Base-by-base conservation (phyloP, 2,329 filamentous ascomycete species). In the Coniochaeta prunicola region DNA sequence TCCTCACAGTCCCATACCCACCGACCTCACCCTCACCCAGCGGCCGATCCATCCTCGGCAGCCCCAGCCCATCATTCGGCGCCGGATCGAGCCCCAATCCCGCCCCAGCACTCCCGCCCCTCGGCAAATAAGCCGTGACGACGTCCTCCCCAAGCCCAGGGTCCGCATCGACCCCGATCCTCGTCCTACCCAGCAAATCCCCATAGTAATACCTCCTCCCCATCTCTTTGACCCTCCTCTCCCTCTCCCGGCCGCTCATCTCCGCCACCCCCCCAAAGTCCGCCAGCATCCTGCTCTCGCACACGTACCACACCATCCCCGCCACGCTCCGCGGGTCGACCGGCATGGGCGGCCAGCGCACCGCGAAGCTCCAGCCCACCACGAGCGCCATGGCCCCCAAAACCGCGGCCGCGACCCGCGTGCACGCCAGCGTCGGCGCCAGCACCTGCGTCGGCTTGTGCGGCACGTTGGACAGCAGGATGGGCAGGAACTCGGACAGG, bases 401-500 rank as follows among this genome's bases (percentile, higher is more conserved):
- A 3, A 79, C 67, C 0, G 71, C 62, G 1, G 74, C 69, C 0
- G 71, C 70, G 10, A 79, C 60, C 30, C 73, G 73, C 0, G 75
- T 71, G 61, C 76, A 80, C 6, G 75, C 67, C 0, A 68, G 68
- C 54, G 77, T 75, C 0, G 76, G 72, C 17, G 65, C 64, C 34
- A 69, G 66, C 0, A 72, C 73, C 57, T 77, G 75, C 0, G 74
- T 72, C 2, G 75, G 70, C 57, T 72, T 76, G 65, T 77, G 79
- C 0, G 79, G 76, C 1, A 81, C 71, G 60, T 80, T 81, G 63
- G 77, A 72, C 2, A 82, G 71, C 1, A 78, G 69, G 21, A 81
- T 69, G 1, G 79, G 79, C n/a, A 82, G 73, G 54, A 80, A 74
- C 55, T 82, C 79, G 24, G 78, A 73, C 2, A 80, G 68, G 24